Evolutionary conservation across 768 basidiomycete genomes (phyloP), one percentile per base, ranked within the genome.

Genomic region (Exsudoporus frostii): DNA sequence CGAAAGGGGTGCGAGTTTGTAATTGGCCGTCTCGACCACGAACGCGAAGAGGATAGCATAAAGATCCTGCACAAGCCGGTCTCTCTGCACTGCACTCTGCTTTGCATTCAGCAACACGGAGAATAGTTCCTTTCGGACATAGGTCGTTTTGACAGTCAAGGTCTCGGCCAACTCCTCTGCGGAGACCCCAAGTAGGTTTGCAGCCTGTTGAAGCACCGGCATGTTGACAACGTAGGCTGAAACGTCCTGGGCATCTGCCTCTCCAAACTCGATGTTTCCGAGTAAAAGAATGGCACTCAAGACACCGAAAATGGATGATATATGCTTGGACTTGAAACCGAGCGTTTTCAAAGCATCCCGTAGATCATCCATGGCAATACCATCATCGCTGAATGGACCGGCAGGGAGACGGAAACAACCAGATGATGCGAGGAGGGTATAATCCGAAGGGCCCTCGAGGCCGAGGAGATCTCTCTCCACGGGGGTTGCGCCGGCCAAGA

Each of bases 41-140:
- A 78, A 85, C 0, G 83, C 77, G 56, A 85, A 85, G 42, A 85
- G 72, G 60, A 85, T 84, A 32, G 80, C 77, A 58, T 85, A 85
- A 34, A 85, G 76, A 57, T 83, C 83, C 50, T 76, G 74, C 25
- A 81, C 74, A 36, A 85, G 73, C 29, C 73, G 72, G 54, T 85
- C 81, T 29, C 83, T 76, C 61, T 85, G 83, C 1, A 61, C 61
- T 1, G 71, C 72, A 38, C 84, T 79, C 55, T 80, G 82, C 43
- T 73, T 71, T 0, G 73, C 75, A 49, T 77, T 76, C 48, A 85
- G 70, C 56, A 85, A 71, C 30, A 81, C 76, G 0, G 80, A 81
- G 62, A 81, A 75, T 29, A 85, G 67, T 59, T 85, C 83, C 67
- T 78, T 80, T 48, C 80, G 76, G 37, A 80, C 76, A 61, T 82